phyloP scores from a whole-genome alignment of 2,329 filamentous ascomycete species.

The Teratosphaeria destructans region DNA sequence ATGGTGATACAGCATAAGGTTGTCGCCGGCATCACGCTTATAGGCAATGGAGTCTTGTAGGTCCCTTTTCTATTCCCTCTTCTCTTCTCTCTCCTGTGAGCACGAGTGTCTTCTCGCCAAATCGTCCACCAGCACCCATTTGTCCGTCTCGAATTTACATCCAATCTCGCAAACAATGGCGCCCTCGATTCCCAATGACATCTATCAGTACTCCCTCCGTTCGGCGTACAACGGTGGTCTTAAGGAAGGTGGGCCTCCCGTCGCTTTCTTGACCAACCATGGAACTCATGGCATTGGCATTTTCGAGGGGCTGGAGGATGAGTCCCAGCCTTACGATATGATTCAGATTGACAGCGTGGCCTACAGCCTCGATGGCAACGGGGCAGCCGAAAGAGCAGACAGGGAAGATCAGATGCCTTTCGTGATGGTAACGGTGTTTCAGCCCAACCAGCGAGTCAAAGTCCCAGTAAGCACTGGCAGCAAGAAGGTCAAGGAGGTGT shows the following conservation, averaged over 20 bases:
- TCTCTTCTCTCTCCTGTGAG: neutral
- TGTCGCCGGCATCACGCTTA: neutral
- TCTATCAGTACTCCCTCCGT: slow-evolving; percentile 34
- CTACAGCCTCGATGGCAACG: slow-evolving; percentile 24
- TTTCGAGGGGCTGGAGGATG: slow-evolving; percentile 24
- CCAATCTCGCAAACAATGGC: neutral
- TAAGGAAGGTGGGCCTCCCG: slow-evolving; percentile 24
- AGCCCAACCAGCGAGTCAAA: slow-evolving; percentile 25
- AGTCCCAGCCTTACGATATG: slow-evolving; percentile 14
- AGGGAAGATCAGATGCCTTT: slow-evolving; percentile 27
- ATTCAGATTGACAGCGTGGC: slow-evolving; percentile 28
- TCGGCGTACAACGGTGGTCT: slow-evolving; percentile 29
- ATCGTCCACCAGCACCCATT: neutral
- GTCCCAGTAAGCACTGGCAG: slow-evolving; percentile 15
- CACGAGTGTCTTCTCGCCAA: neutral
- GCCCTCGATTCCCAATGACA: slow-evolving; percentile 33
- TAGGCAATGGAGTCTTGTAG: neutral
- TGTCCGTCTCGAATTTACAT: neutral
- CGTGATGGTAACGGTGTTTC: slow-evolving; percentile 33
- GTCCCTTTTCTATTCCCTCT: neutral
- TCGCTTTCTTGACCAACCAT: slow-evolving; percentile 29
- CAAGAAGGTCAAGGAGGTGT: slow-evolving; percentile 17
- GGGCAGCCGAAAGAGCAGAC: slow-evolving; percentile 23
- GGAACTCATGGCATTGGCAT: slow-evolving; percentile 34
- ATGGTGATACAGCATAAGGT: neutral